Percentiles rank a stretch among this genome's conserved stretches.
phyloP scores from a whole-genome alignment of 345 rosid species.

The Salix arbutifolia region DNA sequence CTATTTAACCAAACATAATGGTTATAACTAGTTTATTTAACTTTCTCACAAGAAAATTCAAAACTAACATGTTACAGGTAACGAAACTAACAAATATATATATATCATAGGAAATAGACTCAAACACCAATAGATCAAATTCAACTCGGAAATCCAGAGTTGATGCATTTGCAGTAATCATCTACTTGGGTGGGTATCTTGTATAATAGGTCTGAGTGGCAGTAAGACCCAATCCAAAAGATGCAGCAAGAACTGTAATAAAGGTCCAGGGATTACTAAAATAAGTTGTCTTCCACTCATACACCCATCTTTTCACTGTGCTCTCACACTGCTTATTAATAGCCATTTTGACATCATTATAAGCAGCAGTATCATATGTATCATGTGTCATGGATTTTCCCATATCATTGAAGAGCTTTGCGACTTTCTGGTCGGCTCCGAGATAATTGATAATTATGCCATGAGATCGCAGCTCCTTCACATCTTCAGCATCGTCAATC shows the following conservation, averaged over 20 bases:
- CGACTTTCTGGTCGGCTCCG: conserved; percentile 17
- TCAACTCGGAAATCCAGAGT: too few species aligned
- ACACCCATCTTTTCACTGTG: not conserved
- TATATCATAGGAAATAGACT: too few species aligned
- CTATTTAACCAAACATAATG: too few species aligned
- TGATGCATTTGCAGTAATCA: too few species aligned
- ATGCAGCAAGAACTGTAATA: conserved; percentile 6
- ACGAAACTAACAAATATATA: too few species aligned
- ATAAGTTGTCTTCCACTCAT: not conserved
- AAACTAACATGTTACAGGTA: too few species aligned
- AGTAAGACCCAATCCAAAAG: not conserved
- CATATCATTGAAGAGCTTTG: conserved; percentile 7
- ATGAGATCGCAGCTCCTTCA: conserved; percentile 2
- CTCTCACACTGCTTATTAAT: conserved; percentile 4
- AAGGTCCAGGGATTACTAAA: conserved; percentile 14
- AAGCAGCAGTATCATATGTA: not conserved
- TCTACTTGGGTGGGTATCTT: too few species aligned
- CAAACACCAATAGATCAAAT: too few species aligned
- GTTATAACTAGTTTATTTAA: too few species aligned
- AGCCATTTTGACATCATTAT: not conserved
- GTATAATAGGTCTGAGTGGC: not conserved
- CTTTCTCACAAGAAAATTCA: too few species aligned
- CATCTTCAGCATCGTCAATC: conserved; percentile 15
- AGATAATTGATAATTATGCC: conserved; percentile 10
- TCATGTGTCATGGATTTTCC: conserved; percentile 10